These are phyloP conservation scores for Diplocarpon rosae DNA, from an alignment of 2,329 filamentous ascomycete genomes.

Conservation along the genomic window DNA sequence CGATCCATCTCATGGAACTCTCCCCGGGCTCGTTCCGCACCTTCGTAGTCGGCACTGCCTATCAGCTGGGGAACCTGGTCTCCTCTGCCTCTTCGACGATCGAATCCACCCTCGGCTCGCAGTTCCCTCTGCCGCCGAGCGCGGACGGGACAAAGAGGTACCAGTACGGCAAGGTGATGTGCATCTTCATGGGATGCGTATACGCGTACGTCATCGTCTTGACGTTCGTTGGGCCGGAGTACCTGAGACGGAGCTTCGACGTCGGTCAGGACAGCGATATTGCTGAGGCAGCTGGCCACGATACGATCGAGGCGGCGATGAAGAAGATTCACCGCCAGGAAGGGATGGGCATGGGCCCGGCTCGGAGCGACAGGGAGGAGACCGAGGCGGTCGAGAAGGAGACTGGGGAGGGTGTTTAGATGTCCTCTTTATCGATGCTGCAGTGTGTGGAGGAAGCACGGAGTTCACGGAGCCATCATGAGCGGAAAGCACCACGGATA, in stretches of 20 bases:
- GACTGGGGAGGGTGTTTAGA: too few species aligned
- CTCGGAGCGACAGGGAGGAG: conserved; percentile 12
- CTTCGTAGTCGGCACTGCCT: conserved; percentile 58
- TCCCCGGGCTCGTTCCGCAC: conserved; percentile 60
- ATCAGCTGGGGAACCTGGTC: conserved; percentile 67
- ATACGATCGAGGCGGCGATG: conserved; percentile 22
- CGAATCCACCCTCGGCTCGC: conserved; percentile 62
- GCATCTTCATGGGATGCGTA: conserved; percentile 69
- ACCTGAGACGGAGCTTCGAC: conserved; percentile 34
- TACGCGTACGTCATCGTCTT: conserved; percentile 13
- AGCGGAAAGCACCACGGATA: too few species aligned
- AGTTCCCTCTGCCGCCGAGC: conserved; percentile 57
- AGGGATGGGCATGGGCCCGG: conserved; percentile 8
- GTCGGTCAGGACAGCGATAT: conserved; percentile 37
- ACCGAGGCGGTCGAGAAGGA: background rate
- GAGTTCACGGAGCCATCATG: too few species aligned
- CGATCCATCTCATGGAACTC: conserved; percentile 64
- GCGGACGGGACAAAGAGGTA: conserved; percentile 38
- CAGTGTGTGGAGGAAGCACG: too few species aligned
- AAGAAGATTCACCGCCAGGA: conserved; percentile 12
- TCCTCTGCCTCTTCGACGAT: conserved; percentile 65
- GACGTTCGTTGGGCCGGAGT: conserved; percentile 34
- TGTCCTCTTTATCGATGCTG: too few species aligned
- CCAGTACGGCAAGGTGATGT: conserved; percentile 75
- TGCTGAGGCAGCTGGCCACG: conserved; percentile 31